Evolutionary conservation across 2,329 filamentous ascomycete species (phyloP).

Genomic region (Xylariaceae sp.): DNA sequence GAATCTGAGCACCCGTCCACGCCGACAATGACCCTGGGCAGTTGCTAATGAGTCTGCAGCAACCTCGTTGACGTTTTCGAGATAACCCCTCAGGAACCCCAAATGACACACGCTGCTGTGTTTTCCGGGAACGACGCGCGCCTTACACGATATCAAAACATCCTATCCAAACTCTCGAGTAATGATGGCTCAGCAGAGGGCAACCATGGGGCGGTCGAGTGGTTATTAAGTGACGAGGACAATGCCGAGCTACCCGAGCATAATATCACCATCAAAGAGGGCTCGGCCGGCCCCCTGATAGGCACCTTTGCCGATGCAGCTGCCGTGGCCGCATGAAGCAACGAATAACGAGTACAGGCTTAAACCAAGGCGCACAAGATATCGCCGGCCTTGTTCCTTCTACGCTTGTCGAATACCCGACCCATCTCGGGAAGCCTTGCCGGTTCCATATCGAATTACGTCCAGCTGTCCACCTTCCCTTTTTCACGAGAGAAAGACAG

Average conservation of each 20-base stretch:
- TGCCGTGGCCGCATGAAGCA: conserved; percentile 41
- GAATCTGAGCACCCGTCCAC: conserved; percentile 6
- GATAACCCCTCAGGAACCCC: conserved; percentile 48
- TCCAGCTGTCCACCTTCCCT: too few species aligned
- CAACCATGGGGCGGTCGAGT: conserved; percentile 43
- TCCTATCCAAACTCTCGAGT: conserved; percentile 53
- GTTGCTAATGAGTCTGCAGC: conserved; percentile 36
- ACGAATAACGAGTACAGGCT: not conserved
- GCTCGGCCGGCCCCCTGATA: conserved; percentile 43
- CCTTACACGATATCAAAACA: conserved; percentile 54
- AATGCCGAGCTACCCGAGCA: conserved; percentile 40
- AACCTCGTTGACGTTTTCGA: conserved; percentile 66
- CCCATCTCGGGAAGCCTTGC: too few species aligned
- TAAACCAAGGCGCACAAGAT: too few species aligned
- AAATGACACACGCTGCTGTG: conserved; percentile 26
- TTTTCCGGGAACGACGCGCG: conserved; percentile 50
- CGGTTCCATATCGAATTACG: too few species aligned
- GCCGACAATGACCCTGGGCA: too few species aligned
- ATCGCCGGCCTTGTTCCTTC: too few species aligned
- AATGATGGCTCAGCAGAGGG: conserved; percentile 39
- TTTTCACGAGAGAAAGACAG: too few species aligned
- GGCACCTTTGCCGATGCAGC: conserved; percentile 58
- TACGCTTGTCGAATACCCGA: too few species aligned
- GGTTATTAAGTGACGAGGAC: conserved; percentile 47
- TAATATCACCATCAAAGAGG: conserved; percentile 34